Evolutionary conservation across 331 rosid species (phyloP).

Genomic region (Cydonia oblonga): DNA sequence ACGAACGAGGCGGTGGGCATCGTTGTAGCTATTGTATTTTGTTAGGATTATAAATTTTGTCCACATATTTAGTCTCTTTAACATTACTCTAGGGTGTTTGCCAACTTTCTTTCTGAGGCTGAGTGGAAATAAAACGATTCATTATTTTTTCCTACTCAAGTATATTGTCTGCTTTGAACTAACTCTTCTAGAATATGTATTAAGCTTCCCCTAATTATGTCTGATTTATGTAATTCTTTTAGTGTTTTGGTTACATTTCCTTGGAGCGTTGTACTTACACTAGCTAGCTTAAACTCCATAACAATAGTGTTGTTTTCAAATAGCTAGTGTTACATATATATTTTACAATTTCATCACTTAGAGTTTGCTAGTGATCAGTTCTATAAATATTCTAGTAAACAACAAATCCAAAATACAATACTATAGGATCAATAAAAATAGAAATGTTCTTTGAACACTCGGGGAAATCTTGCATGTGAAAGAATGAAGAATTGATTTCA

Average conservation of each 20-base stretch:
- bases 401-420: no score
- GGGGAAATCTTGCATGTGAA: neutral
- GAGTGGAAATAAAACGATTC: no score
- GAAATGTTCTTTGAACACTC: neutral
- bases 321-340: neutral
- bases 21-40: neutral
- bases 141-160: no score
- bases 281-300: neutral
- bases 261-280: neutral
- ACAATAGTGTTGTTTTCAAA: neutral
- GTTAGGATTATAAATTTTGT: no score
- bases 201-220: no score
- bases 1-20: neutral
- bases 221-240: no score
- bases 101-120: neutral
- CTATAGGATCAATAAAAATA: no score
- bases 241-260: neutral
- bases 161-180: neutral
- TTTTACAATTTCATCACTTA: no score
- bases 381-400: no score
- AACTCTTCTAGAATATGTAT: neutral
- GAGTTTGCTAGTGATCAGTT: no score
- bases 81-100: neutral
- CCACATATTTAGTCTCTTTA: rapidly evolving
- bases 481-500: neutral